These are phyloP conservation scores for Penicillium sp. DNA, from an alignment of 2,329 filamentous ascomycete genomes.

Conservation along the genomic window DNA sequence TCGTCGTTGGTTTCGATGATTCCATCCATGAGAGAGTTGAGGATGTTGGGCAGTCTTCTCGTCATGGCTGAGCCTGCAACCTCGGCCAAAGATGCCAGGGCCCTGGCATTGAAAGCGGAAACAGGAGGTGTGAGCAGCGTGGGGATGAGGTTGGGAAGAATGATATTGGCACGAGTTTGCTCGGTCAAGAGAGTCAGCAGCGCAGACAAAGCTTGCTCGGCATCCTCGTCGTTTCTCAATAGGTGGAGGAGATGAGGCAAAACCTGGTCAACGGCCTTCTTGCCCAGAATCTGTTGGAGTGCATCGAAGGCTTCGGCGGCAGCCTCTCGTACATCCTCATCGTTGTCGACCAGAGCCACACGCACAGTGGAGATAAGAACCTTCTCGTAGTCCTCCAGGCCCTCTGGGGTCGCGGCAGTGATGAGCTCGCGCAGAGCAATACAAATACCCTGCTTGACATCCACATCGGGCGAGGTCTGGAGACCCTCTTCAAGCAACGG, in stretches of 20 bases:
- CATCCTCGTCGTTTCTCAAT: conserved; percentile 80
- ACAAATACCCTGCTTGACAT: conserved; percentile 95
- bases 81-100: conserved; percentile 85
- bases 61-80: conserved; percentile 92
- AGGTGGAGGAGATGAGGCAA: conserved; percentile 87
- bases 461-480: conserved; percentile 80
- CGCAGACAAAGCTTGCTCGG: conserved; percentile 87
- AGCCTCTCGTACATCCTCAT: conserved; percentile 87
- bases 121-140: conserved; percentile 89
- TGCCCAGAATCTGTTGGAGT: conserved; percentile 88
- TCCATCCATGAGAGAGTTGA: conserved; percentile 93
- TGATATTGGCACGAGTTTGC: conserved; percentile 89
- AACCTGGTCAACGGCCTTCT: conserved; percentile 91
- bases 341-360: conserved; percentile 84
- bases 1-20: conserved; percentile 73
- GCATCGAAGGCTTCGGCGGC: conserved; percentile 97
- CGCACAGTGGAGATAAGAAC: conserved; percentile 91
- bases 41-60: conserved; percentile 79
- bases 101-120: conserved; percentile 89
- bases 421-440: conserved; percentile 94
- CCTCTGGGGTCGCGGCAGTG: conserved; percentile 79
- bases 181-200: conserved; percentile 93
- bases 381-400: conserved; percentile 91
- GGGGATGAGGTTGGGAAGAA: conserved; percentile 91
- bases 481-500: conserved; percentile 91